Percentiles rank a stretch among this genome's conserved stretches.
These are phyloP conservation scores for Coemansia sp. DNA, from an alignment of 192 early-diverging fungal genomes.

Conservation along the genomic window DNA sequence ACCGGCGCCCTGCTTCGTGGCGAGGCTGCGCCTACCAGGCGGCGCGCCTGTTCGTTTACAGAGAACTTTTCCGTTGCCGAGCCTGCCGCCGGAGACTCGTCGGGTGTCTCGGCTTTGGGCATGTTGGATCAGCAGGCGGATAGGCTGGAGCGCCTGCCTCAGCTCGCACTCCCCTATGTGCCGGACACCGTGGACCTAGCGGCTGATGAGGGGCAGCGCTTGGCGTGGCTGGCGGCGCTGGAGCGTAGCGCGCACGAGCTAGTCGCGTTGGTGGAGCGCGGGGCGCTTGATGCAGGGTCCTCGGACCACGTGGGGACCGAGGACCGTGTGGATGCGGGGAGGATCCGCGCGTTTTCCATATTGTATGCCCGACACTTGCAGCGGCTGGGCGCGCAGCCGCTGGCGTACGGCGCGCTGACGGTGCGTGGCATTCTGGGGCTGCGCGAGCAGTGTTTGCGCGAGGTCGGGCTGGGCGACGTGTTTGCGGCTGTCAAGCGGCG, in stretches of 20 bases:
- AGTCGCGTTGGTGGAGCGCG: slow-evolving; percentile 62
- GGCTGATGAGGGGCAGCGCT: slow-evolving; percentile 58
- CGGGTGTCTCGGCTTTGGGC: slow-evolving; percentile 62
- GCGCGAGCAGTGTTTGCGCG: slow-evolving; percentile 81
- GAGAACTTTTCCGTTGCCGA: slow-evolving; percentile 81
- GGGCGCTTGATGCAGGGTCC: slow-evolving; percentile 23
- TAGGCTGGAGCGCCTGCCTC: slow-evolving; percentile 62
- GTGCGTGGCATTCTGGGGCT: slow-evolving; percentile 74
- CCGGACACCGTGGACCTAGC: slow-evolving; percentile 75
- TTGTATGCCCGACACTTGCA: slow-evolving; percentile 73
- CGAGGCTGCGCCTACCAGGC: slow-evolving; percentile 13
- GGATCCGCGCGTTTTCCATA: slow-evolving; percentile 60
- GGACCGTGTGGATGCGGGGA: slow-evolving; percentile 10
- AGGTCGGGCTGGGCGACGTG: slow-evolving; percentile 81
- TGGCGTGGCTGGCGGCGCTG: slow-evolving; percentile 78
- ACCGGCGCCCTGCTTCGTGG: slow-evolving; percentile 70
- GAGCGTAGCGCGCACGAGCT: slow-evolving; percentile 69
- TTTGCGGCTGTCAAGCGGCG: slow-evolving; percentile 69
- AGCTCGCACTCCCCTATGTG: slow-evolving; percentile 62
- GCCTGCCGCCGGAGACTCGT: slow-evolving; percentile 59
- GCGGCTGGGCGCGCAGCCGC: slow-evolving; percentile 67
- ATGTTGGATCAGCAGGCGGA: slow-evolving; percentile 66
- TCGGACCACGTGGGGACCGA: not conserved
- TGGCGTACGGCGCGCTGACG: slow-evolving; percentile 73
- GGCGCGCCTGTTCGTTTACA: slow-evolving; percentile 67